Conservation (phyloP, 768 basidiomycete genomes). For the Russula sp. region DNA sequence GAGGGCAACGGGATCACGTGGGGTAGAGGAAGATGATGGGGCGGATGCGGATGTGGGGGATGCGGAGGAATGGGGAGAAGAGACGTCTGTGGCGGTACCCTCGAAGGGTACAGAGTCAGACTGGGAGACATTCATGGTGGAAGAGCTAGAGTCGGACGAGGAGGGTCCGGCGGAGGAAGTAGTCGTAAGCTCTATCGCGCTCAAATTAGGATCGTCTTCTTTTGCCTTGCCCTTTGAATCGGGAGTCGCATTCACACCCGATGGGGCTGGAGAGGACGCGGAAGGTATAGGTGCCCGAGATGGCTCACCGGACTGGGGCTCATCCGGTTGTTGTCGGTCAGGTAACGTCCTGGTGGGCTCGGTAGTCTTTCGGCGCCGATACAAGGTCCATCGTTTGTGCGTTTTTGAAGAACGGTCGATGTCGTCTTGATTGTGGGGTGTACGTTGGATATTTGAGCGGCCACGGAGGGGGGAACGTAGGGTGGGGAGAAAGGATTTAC, state of each 20-base stretch:
- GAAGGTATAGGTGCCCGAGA: neutral
- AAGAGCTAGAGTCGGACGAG: constrained; percentile 11
- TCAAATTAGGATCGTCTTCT: neutral
- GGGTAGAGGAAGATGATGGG: neutral
- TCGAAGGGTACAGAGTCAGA: neutral
- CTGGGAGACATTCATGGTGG: constrained; percentile 1
- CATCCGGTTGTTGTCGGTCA: neutral
- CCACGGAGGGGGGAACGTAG: constrained; percentile 13
- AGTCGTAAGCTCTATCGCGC: neutral
- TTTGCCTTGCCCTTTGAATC: constrained; percentile 13
- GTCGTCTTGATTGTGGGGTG: neutral
- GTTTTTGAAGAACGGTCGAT: neutral
- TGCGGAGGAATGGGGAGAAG: neutral
- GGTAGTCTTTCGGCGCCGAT: constrained; percentile 10
- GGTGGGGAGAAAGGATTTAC: constrained; percentile 15
- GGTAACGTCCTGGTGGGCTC: neutral
- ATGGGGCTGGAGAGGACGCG: neutral
- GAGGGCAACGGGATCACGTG: constrained; percentile 21
- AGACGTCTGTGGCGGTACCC: constrained; percentile 9
- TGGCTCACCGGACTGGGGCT: constrained; percentile 1
- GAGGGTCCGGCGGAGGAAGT: constrained; percentile 3
- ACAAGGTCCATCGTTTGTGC: constrained; percentile 15
- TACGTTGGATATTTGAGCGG: neutral
- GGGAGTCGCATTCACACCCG: neutral
- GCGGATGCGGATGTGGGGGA: neutral